Base-by-base conservation (phyloP, 2,329 filamentous ascomycete genomes). In the Talaromyces sp. region DNA sequence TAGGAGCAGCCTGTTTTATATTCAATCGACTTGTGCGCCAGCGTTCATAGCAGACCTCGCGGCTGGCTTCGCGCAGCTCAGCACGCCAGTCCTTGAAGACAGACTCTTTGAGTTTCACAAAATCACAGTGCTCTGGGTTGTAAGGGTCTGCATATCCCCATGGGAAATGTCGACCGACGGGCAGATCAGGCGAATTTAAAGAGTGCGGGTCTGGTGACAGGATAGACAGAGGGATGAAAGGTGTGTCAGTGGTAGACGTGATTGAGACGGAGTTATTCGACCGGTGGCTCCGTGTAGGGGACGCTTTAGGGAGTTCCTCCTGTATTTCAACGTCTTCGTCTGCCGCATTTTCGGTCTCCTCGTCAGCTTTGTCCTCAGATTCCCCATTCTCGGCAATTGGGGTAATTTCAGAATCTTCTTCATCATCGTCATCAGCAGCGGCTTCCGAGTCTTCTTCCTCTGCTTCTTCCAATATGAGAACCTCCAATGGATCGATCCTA, bases 71-170 rank as follows among this genome's bases (percentile, higher is more conserved):
- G 67, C 94, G 90, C 66, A 99, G 83, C 75, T 99, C 95, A 50
- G 86, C 86, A 60, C 94, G 90, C 95, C 95, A 99, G 74, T 98
- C 94, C 69, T 83, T 88, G 77, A 99, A 99, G 37, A 99, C 91
- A 8, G 90, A 89, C 66, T 98, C 93, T 79, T 95, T 95, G 70
- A 99, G 85, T 67, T 90, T 89, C 64, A 90, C 83, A 77, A 97
- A 99, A 78, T 99, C 95, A 79, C 95, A 99, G 80, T 99, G 95
- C 71, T 91, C 87, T 35, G 88, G 84, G 72, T 98, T 89, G 81
- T 95, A 93, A 0, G 95, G 95, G 74, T 98, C 92, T 4, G 95
- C 95, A 71, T 97, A 96, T 7, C 95, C 95, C 95, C 95, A 99
- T 0, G 95, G 91, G 76, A 98, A 99, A 69, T 90, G 89, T 66